Base-by-base conservation (phyloP, 768 basidiomycete species). In the Amanita molliuscula region DNA sequence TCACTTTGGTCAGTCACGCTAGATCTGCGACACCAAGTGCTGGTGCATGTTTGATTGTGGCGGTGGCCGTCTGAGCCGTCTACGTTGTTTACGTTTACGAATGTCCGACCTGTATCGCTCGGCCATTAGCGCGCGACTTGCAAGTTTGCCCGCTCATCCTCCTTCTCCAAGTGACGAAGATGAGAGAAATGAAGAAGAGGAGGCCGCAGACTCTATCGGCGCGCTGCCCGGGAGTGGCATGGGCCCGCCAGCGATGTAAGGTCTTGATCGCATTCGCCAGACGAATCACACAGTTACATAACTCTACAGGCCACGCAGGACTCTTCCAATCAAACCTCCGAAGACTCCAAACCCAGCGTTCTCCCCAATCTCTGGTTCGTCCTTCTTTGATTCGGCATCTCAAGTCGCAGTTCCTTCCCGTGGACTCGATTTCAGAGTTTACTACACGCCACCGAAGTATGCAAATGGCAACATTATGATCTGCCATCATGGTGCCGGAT, bases 401-500 rank as follows among this genome's bases (percentile, higher is more conserved):
- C 83, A 91, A 58, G 83, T 97, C 38, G 62, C 74, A 0, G 79
- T 94, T 15, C 72, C 80, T 4, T 60, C 69, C 10, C 70, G 81
- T 6, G 70, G 70, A 16, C 77, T 90, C 4, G 81, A 85, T 43
- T 78, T 81, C 56, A 75, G 94, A 26, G 84, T 81, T 8, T 96
- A 97, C 65, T 88, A 94, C 62, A 86, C 89, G 0, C 77, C 85
- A 1, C 80, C 92, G 1, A 72, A 72, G 43, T 63, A 67, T 26
- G 55, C 67, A 16, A 68, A 72, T 46, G 75, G 72, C 31, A 82
- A 85, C 0, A 79, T 95, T 3, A 77, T 98, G 62, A 75, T 97
- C 4, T 94, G 89, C 66, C 93, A 96, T 59, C 95, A 99, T 57
- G 96, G 96, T 1, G 95, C 91, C 0, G 96, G 96, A 11, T 91